Evolutionary conservation across 2,329 filamentous ascomycete genomes (phyloP).

Genomic region (Plectosphaerella cucumerina): DNA sequence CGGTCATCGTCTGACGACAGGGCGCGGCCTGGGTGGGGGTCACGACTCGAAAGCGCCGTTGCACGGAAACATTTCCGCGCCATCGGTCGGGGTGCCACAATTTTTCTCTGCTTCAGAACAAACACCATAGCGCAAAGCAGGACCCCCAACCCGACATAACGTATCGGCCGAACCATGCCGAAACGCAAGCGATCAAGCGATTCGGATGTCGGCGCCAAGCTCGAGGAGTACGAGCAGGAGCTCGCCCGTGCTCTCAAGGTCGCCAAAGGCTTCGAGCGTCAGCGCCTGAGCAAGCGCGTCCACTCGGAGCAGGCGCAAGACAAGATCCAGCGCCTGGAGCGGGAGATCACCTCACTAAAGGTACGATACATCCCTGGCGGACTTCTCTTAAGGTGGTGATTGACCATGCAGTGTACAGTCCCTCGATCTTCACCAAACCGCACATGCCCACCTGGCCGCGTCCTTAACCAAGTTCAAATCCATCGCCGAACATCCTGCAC

Average conservation of each 20-base stretch:
- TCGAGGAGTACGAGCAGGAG: constrained; percentile 53
- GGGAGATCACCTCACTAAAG: constrained; percentile 54
- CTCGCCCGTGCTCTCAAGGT: constrained; percentile 65
- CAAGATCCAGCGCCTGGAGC: constrained; percentile 57
- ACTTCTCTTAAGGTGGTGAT: neutral
- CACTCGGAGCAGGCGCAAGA: constrained; percentile 42
- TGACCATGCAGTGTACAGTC: constrained; percentile 30
- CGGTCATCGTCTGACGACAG: constrained; percentile 2
- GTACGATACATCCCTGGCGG: constrained; percentile 20
- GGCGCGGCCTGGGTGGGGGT: too few relatives aligned
- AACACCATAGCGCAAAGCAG: neutral
- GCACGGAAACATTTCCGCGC: constrained; percentile 4
- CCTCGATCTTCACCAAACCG: constrained; percentile 54
- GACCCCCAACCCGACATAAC: neutral
- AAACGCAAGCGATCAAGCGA: constrained; percentile 53
- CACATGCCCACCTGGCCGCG: constrained; percentile 51
- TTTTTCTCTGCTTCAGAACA: constrained; percentile 7
- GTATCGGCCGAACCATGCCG: constrained; percentile 40
- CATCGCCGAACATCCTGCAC: constrained; percentile 44
- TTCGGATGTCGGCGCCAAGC: constrained; percentile 40
- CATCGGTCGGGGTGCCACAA: constrained; percentile 8
- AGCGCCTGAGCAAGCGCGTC: constrained; percentile 63
- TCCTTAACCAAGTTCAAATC: constrained; percentile 50
- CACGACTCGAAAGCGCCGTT: too few relatives aligned
- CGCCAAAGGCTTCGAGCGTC: constrained; percentile 73